Percentiles rank a stretch among this genome's conserved stretches.
Conservation (phyloP, 106 monocot species). For the Allium cepa region DNA sequence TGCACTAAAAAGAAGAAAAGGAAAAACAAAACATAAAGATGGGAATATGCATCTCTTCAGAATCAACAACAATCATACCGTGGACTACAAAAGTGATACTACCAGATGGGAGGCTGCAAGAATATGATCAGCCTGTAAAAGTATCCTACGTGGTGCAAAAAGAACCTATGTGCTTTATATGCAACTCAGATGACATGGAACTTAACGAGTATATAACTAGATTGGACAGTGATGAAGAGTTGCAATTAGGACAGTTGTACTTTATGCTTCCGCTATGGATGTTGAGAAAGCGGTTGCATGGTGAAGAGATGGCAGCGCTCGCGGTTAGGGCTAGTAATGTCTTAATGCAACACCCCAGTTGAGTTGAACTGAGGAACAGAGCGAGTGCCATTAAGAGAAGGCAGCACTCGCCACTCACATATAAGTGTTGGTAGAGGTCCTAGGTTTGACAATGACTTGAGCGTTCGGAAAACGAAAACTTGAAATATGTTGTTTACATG, state of each 20-base stretch:
- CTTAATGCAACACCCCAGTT: background rate
- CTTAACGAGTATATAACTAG: background rate
- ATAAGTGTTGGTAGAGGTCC: no score
- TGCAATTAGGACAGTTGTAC: constrained; percentile 39
- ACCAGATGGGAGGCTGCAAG: constrained; percentile 1
- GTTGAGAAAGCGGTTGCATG: constrained; percentile 17
- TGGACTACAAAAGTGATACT: background rate
- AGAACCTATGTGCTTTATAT: constrained; percentile 14
- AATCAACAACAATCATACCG: background rate
- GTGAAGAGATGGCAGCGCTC: constrained; percentile 38
- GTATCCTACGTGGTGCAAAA: background rate
- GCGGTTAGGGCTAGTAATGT: constrained; percentile 28
- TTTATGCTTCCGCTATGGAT: constrained; percentile 29
- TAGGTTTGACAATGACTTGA: no score
- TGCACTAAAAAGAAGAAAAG: no score
- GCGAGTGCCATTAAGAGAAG: no score
- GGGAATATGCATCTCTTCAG: constrained; percentile 6
- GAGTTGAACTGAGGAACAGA: no score
- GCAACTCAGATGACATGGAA: constrained; percentile 47
- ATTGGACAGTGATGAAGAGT: constrained; percentile 20
- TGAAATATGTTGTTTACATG: no score
- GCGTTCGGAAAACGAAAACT: no score
- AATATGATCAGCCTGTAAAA: background rate
- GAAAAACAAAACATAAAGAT: background rate
- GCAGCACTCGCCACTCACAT: no score